Evolutionary conservation across 306 rosid genomes (phyloP).

Genomic region (Quercus suber): DNA sequence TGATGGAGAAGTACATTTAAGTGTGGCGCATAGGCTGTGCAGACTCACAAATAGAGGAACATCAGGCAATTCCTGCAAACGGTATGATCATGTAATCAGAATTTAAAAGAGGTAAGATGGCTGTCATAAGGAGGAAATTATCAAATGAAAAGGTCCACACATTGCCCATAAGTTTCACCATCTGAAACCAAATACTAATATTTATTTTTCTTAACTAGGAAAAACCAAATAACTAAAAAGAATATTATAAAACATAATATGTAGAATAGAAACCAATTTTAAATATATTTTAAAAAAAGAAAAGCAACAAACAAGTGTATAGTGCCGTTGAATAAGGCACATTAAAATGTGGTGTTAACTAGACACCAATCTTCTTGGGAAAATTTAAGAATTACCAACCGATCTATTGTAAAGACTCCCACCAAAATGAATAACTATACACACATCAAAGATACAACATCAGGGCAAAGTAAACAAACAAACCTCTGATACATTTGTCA

Average conservation of each 20-base stretch:
- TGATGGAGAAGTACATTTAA: slow-evolving; percentile 96
- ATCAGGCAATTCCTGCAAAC: slow-evolving; percentile 82
- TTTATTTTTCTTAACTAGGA: background rate
- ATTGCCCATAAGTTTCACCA: background rate
- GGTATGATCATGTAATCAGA: background rate
- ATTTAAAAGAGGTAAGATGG: background rate
- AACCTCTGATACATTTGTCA: slow-evolving; percentile 92
- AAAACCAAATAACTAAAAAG: background rate
- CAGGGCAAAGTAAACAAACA: background rate
- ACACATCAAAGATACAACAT: background rate
- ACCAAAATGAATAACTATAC: background rate
- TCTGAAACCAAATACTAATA: background rate
- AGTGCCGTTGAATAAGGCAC: background rate
- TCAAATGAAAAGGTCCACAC: background rate
- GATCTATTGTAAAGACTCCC: background rate
- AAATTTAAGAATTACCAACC: background rate
- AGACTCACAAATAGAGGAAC: slow-evolving; percentile 91
- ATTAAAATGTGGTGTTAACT: background rate
- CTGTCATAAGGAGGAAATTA: background rate
- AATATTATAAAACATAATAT: background rate
- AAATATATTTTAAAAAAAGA: background rate
- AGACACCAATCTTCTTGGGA: background rate
- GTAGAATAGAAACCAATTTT: background rate
- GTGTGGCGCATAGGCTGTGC: slow-evolving; percentile 91
- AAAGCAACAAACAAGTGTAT: no score